These are phyloP conservation scores for Delitschia confertaspora DNA, from an alignment of 495 filamentous ascomycete species.

Conservation along the genomic window DNA sequence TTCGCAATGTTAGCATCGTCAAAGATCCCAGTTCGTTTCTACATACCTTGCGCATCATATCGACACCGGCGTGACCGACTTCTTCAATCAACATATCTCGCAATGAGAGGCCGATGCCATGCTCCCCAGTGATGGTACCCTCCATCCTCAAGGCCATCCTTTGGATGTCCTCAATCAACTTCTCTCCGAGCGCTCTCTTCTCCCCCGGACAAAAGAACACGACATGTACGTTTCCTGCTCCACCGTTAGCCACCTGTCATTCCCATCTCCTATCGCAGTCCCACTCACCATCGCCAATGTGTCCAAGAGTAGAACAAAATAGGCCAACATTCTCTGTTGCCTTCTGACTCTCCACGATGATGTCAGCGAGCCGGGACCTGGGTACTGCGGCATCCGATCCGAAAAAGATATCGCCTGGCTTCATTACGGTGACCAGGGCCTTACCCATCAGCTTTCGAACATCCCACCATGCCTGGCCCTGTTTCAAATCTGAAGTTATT, in stretches of 20 bases:
- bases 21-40: no score
- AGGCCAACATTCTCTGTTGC: conserved; percentile 59
- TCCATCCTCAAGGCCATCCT: conserved; percentile 71
- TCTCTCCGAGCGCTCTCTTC: conserved; percentile 36
- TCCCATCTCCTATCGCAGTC: conserved; percentile 63
- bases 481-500: conserved; percentile 48
- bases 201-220: conserved; percentile 9
- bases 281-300: conserved; percentile 75
- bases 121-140: conserved; percentile 74
- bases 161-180: conserved; percentile 57
- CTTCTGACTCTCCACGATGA: conserved; percentile 66
- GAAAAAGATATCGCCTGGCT: conserved; percentile 57
- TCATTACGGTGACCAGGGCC: conserved; percentile 51
- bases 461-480: conserved; percentile 73
- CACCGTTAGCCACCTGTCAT: neutral
- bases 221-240: conserved; percentile 19
- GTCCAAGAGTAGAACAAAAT: conserved; percentile 63
- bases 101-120: conserved; percentile 71
- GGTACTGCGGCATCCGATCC: conserved; percentile 76
- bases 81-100: conserved; percentile 68
- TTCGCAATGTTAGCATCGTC: no score
- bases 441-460: conserved; percentile 77
- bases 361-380: conserved; percentile 57
- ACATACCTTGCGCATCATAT: conserved; percentile 73
- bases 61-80: conserved; percentile 59